Conservation (phyloP, 2,329 filamentous ascomycete species). For the Curvularia sp. region DNA sequence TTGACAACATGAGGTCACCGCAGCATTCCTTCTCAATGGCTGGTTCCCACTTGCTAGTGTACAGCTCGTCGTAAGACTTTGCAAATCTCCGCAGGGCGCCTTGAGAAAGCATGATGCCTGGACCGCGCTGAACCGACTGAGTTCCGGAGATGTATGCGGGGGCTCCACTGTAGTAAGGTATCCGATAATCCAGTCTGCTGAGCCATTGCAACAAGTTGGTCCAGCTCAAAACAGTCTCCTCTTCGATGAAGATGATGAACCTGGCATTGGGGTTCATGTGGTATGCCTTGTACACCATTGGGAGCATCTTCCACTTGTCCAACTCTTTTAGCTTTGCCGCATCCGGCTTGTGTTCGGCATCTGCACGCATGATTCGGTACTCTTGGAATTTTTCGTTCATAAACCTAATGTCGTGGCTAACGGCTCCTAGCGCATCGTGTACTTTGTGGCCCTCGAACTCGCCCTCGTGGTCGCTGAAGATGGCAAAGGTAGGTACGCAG, state of each 20-base stretch:
- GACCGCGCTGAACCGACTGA: conserved; percentile 53
- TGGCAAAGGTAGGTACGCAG: conserved; percentile 63
- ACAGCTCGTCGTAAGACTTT: conserved; percentile 43
- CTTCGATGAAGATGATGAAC: conserved; percentile 49
- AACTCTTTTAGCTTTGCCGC: conserved; percentile 58
- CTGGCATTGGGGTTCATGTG: conserved; percentile 37
- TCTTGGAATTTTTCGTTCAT: conserved; percentile 59
- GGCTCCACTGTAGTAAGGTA: conserved; percentile 53
- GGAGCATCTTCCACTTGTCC: conserved; percentile 67
- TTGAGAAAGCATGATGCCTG: conserved; percentile 54
- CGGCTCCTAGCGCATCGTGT: conserved; percentile 59
- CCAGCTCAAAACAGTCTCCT: conserved; percentile 47
- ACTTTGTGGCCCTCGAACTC: conserved; percentile 60
- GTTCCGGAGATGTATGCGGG: conserved; percentile 48
- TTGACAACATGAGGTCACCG: conserved; percentile 49
- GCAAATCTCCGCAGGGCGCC: conserved; percentile 49
- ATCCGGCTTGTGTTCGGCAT: conserved; percentile 52
- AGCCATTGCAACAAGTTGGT: conserved; percentile 52
- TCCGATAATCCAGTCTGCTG: conserved; percentile 49
- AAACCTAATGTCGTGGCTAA: conserved; percentile 45
- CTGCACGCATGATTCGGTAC: conserved; percentile 58
- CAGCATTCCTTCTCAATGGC: conserved; percentile 46
- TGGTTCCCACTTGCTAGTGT: conserved; percentile 45
- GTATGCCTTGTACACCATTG: conserved; percentile 61
- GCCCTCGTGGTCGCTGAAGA: conserved; percentile 66